Conservation (phyloP, 441 rosid genomes). For the Mallotus repandus region DNA sequence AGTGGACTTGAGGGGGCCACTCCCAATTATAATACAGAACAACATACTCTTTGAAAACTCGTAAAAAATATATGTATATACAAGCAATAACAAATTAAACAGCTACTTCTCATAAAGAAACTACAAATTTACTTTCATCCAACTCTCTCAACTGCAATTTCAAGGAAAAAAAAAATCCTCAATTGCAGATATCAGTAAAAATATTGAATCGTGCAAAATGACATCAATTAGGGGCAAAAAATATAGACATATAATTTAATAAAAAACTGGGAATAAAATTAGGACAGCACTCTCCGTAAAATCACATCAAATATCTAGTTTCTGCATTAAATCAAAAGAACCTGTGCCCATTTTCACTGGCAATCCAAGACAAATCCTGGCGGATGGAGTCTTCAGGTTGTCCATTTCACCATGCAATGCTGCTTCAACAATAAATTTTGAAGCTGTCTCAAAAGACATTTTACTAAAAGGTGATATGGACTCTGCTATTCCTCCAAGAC, state of each 20-base stretch:
- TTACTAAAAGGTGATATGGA: slow-evolving; percentile 79
- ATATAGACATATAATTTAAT: background rate
- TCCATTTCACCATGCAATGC: slow-evolving; percentile 71
- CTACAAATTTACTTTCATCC: background rate
- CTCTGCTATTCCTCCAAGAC: slow-evolving; percentile 86
- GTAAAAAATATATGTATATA: no score
- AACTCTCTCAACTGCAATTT: background rate
- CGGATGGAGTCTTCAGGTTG: slow-evolving; percentile 77
- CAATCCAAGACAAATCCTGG: slow-evolving; percentile 89
- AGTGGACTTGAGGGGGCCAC: no score
- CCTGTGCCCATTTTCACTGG: slow-evolving; percentile 95
- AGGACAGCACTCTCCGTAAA: background rate
- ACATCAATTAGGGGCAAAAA: background rate
- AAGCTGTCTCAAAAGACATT: slow-evolving; percentile 94
- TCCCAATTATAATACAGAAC: no score
- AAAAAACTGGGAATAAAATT: background rate
- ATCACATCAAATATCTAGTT: slow-evolving; percentile 45
- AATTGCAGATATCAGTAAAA: background rate
- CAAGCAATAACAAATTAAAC: background rate
- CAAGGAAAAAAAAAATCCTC: background rate
- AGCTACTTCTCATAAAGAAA: background rate
- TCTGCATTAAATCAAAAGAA: slow-evolving; percentile 82
- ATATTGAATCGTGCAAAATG: background rate
- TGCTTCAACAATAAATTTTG: slow-evolving; percentile 91
- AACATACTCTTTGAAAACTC: no score